Percentiles rank a stretch among this genome's conserved stretches.
phyloP scores from a whole-genome alignment of 2,329 filamentous ascomycete species.

The Penicillium sp. region DNA sequence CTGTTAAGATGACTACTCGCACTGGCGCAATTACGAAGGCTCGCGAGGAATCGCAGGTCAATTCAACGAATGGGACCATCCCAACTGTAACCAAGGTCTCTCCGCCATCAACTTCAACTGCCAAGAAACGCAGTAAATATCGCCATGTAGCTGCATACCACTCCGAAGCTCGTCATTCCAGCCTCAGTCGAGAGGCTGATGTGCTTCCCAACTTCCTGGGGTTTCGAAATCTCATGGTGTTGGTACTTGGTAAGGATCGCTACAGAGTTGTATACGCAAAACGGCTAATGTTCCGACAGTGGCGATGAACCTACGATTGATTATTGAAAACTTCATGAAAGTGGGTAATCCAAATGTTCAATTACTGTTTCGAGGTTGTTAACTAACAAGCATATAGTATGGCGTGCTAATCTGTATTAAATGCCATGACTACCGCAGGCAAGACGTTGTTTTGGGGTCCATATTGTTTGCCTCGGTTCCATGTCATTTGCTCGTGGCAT shows the following conservation, averaged over 20 bases:
- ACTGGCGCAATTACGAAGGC: slow-evolving; percentile 19
- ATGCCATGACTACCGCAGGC: slow-evolving; percentile 80
- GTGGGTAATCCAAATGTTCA: slow-evolving; percentile 44
- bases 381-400: slow-evolving; percentile 59
- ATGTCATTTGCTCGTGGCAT: slow-evolving; percentile 85
- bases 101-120: neutral
- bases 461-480: slow-evolving; percentile 84
- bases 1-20: slow-evolving; percentile 17
- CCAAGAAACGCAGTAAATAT: slow-evolving; percentile 64
- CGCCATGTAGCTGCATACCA: slow-evolving; percentile 90
- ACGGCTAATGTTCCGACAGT: slow-evolving; percentile 52
- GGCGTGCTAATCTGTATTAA: slow-evolving; percentile 89
- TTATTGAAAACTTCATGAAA: slow-evolving; percentile 97
- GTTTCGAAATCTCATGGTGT: slow-evolving; percentile 93
- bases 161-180: slow-evolving; percentile 68
- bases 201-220: slow-evolving; percentile 81
- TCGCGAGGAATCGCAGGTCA: slow-evolving; percentile 9
- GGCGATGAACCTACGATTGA: slow-evolving; percentile 86
- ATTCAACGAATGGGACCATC: slow-evolving; percentile 10
- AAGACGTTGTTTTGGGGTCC: slow-evolving; percentile 73
- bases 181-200: slow-evolving; percentile 78
- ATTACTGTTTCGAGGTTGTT: neutral
- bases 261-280: neutral
- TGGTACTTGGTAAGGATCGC: slow-evolving; percentile 69
- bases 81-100: slow-evolving; percentile 5